Base-by-base conservation (phyloP, 805 yeast species). In the Lachancea lanzarotensis region DNA sequence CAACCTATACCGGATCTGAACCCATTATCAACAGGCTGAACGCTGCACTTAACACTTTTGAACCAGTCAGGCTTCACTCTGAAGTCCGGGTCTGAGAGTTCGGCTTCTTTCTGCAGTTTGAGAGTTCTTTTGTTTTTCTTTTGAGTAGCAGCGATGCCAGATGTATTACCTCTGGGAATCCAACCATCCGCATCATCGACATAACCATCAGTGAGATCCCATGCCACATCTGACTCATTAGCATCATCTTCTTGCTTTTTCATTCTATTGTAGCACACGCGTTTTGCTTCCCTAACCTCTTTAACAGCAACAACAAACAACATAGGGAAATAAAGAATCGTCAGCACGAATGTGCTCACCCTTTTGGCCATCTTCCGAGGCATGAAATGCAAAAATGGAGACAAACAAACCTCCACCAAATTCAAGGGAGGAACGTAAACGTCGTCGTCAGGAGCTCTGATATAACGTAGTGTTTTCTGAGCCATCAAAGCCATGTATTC, bases 361-460 rank as follows among this genome's bases (percentile, higher is more conserved):
- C 52, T 44, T 12, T 55, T 54, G 37, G 63, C 72, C n/a, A 61
- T 36, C 53, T 29, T 43, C 33, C 41, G 52, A 52, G 41, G 57
- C 51, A 69, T 48, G 62, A 69, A 62, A 62, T 68, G 70, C 36
- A 43, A 71, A 55, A 44, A 73, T 25, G 79, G 79, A 25, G 73
- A 59, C 3, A 80, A 53, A 7, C 76, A 38, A 1, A 82, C 40
- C 62, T 88, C 96, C 43, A 88, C 65, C 52, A 88, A 61, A 60
- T 88, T 88, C 51, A 86, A 73, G 3, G 96, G 96, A 3, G 96
- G 91, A 20, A 86, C 89, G 60, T 78, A 88, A 34, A 87, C 84
- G 57, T 84, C 79, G 46, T 79, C 82, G 66, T 88, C 96, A 0
- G 96, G 96, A 0, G 95, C 95, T 54, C 96, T 73, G 43, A 87